Base-by-base conservation (phyloP, 169 alveolate species). In the Eimeria praecox region DNA sequence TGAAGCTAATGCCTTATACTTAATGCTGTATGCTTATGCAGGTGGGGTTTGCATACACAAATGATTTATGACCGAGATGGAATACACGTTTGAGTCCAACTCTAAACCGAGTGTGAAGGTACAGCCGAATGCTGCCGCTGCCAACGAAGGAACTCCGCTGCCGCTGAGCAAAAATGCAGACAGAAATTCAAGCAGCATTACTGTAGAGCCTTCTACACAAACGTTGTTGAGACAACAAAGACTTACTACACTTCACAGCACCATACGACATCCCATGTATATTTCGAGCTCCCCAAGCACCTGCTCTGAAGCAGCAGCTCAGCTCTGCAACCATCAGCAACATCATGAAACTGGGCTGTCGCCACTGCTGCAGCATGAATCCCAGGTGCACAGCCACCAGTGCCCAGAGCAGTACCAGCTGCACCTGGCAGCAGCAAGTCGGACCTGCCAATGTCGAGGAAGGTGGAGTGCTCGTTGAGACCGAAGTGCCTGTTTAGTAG, bases 131-230 rank as follows among this genome's bases (percentile, higher is more conserved):
- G 92, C 85, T n/a, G 92, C 85, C 40, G 95, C 82, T 33, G 95
- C 92, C 64, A 92, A 62, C 10, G 95, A 92, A n/a, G 95, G 95
- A 5, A 92, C 85, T 33, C 95, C 95, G 56, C 92, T 92, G 54
- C 95, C 95, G 54, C 95, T 82, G 69, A 46, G 49, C 75, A 82
- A 49, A 49, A 40, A 46, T 16, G 73, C 90, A 82, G 42, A 42
- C 64, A 77, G 0, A 22, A 77, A 4, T 2, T n/a, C 30, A 44
- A 42, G 42, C 35, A 24, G 27, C 12, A 77, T 22, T 27, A 46
- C 27, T 12, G 44, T 27, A 18, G 56, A 75, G 33, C 10, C 18
- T 75, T 24, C 38, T 42, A 40, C 56, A 20, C 9, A 16, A 38
- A 38, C 38, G 3, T 18, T 75, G 42, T 71, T 27, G 49, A 16